Evolutionary conservation across 129 eudicot species (phyloP), one percentile per base, ranked within the genome.

Genomic region (Mikania micrantha): DNA sequence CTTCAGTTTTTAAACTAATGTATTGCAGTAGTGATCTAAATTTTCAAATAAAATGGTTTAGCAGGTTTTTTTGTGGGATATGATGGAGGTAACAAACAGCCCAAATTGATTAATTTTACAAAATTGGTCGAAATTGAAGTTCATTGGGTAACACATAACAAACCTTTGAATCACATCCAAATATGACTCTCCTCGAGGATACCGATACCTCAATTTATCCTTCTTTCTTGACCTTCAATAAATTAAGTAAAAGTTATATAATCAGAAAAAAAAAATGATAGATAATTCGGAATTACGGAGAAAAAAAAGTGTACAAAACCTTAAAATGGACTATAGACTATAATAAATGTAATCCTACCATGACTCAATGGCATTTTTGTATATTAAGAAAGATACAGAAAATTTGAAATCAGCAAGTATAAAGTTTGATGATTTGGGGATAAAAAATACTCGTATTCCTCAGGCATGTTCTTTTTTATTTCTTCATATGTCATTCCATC

Each of bases 401-500:
- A 22, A 19, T 44, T 2, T 2, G 9, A 20, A 16, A 70, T 35
- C 1, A 34, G 66, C 53, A 66, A 17, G 34, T 40, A n/a, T 13
- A 8, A 25, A 49, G 31, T 35, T 76, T 15, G 8, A 13, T 39
- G 38, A 39, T 27, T 52, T 9, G 6, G 31, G 39, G 22, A 17
- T 9, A 32, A 39, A 19, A 22, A 81, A 56, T 94, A 94, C 99
- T 81, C 90, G 29, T 86, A 94, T 78, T 89, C 99, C 35, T 89
- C 99, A 3, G 99, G 93, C 95, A 94, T 94, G 68, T 89, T 94
- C 76, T 85, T 94, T 79, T 89, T 89, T 78, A 94, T 89, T 77
- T 94, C 99, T 68, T 86, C 96, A 69, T 94, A 94, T 20, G 95
- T 86, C 99, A 94, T 89, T 73, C 97, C 99, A 73, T 94, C 99